Evolutionary conservation across 805 yeast genomes (phyloP), one percentile per base, ranked within the genome.

Genomic region (Saccharomycopsis oosterbeekiorum): DNA sequence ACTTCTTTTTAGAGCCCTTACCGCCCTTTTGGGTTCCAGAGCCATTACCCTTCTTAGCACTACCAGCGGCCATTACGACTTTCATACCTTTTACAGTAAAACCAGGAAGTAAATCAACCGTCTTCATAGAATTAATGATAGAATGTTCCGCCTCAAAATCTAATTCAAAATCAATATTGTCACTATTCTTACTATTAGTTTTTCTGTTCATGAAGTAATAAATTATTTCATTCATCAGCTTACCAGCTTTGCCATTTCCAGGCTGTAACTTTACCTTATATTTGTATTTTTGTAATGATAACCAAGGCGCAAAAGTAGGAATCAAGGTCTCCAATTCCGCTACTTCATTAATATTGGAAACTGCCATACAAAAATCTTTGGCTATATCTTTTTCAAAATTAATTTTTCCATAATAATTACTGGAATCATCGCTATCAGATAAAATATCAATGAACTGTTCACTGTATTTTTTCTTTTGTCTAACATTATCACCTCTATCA

Each of bases 221-320:
- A 63, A 89, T 68, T 1, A 85, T 78, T 63, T 91, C 97, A 60
- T 79, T 78, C 41, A 89, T 76, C 1, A 94, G 85, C 69, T 94
- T 94, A 1, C 97, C 96, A 70, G 93, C 92, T 71, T 94, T 94
- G 34, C 85, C 84, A 36, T 80, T 76, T 1, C 85, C 85, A 0
- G 96, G 92, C 66, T 84, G 88, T 37, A 93, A 73, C 70, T 93
- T 93, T 41, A 89, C 85, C 70, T 90, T 90, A 73, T 88, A 91
- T 68, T 88, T 85, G 71, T 79, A 82, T 70, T 87, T 87, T 62
- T 76, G 79, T 65, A 94, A 71, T 0, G 97, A 80, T 12, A 81
- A 73, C 97, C 97, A 94, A 1, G 99, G 99, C 0, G 94, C 97
- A 78, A 91, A 93, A 19, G 89, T 84, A 0, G 97, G 96, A 12